Evolutionary conservation across 2,329 filamentous ascomycete species (phyloP).

Genomic region (Nemania serpens): DNA sequence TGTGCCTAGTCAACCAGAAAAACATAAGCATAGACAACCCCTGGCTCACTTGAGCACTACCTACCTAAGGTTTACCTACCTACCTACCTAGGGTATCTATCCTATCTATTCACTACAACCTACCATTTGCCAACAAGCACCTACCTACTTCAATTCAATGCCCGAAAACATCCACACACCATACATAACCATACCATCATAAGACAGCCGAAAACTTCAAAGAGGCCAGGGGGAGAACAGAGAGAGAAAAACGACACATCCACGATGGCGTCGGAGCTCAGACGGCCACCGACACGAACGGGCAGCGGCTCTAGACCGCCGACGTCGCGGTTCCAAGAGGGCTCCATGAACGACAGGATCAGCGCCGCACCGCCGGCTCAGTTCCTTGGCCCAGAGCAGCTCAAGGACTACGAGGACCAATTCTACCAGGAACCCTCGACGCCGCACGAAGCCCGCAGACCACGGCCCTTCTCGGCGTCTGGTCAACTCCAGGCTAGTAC

Average conservation of each 20-base stretch:
- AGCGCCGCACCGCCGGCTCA: conserved; percentile 72
- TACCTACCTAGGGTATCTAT: no score
- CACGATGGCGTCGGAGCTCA: conserved; percentile 37
- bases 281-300: conserved; percentile 48
- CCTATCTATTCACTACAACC: no score
- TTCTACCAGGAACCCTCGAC: conserved; percentile 32
- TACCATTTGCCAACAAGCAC: no score
- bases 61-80: no score
- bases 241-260: no score
- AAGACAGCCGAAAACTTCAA: neutral
- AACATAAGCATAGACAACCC: neutral
- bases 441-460: conserved; percentile 17
- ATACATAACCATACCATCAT: neutral
- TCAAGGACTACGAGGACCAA: conserved; percentile 39
- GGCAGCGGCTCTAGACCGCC: conserved; percentile 36
- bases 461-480: conserved; percentile 32
- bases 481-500: conserved; percentile 26
- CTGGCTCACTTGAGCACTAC: neutral
- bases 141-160: no score
- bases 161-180: neutral
- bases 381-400: conserved; percentile 57
- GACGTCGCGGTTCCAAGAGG: conserved; percentile 68
- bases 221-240: no score
- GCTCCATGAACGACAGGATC: conserved; percentile 82
- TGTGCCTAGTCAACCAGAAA: conserved; percentile 13